Percentiles rank a stretch among this genome's conserved stretches.
Evolutionary conservation across 345 rosid genomes (phyloP).

Genomic region (Punica granatum): DNA sequence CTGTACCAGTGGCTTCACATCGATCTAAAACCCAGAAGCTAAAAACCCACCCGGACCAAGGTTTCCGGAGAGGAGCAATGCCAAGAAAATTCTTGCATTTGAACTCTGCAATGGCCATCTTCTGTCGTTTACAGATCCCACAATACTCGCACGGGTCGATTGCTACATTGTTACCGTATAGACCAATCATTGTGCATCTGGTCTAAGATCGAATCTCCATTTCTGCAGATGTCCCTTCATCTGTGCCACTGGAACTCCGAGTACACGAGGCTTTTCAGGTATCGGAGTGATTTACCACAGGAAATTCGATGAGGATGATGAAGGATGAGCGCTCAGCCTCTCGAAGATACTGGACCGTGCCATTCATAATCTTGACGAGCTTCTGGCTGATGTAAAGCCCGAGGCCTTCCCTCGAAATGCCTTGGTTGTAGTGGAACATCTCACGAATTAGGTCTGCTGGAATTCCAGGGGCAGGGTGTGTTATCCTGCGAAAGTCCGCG

Average conservation of each 20-base stretch:
- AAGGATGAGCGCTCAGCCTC: constrained; percentile 66
- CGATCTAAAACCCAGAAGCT: not conserved
- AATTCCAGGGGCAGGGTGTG: constrained; percentile 80
- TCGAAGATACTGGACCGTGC: constrained; percentile 66
- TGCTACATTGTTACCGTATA: too few species aligned
- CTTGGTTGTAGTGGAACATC: constrained; percentile 56
- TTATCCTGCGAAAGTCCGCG: constrained; percentile 31
- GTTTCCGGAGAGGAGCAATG: not conserved
- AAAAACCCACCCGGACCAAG: not conserved
- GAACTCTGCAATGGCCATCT: not conserved
- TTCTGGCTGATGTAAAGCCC: constrained; percentile 63
- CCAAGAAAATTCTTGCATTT: not conserved
- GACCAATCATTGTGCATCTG: not conserved
- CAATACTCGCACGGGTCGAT: too few species aligned
- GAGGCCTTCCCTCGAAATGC: constrained; percentile 72
- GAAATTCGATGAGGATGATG: constrained; percentile 56
- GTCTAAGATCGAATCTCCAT: not conserved
- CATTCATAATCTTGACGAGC: constrained; percentile 75
- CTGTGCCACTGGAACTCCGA: not conserved
- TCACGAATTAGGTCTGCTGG: constrained; percentile 58
- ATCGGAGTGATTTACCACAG: constrained; percentile 20
- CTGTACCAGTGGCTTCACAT: not conserved
- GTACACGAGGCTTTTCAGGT: not conserved
- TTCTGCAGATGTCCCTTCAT: not conserved
- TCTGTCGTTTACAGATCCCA: too few species aligned